Evolutionary conservation across 2,329 filamentous ascomycete species (phyloP).

Genomic region (Colletotrichum melonis): DNA sequence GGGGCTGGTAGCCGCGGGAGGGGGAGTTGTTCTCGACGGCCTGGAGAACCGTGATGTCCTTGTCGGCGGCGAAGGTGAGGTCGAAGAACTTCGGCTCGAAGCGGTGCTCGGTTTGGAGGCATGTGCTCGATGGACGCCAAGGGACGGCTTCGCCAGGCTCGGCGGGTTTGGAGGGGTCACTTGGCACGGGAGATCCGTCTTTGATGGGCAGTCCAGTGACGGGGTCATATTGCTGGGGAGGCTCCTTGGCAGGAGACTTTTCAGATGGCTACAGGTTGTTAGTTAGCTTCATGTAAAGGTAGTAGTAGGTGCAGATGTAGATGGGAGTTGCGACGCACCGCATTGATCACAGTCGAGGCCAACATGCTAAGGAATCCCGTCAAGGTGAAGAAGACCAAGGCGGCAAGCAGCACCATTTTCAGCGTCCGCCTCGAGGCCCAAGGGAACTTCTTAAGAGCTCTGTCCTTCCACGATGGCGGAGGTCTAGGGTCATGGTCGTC

Average conservation of each 20-base stretch:
- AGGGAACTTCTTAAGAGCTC: constrained; percentile 30
- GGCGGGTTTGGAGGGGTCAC: constrained; percentile 5
- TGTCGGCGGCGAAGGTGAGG: constrained; percentile 48
- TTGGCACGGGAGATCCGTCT: constrained; percentile 12
- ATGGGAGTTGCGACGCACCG: constrained; percentile 43
- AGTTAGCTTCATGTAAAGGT: not conserved
- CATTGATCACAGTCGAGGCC: constrained; percentile 36
- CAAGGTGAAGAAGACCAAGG: constrained; percentile 48
- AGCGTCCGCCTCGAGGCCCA: constrained; percentile 41
- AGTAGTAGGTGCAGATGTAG: not conserved
- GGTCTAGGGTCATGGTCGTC: constrained; percentile 10
- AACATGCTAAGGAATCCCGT: constrained; percentile 42
- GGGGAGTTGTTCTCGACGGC: constrained; percentile 40
- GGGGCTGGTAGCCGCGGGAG: constrained; percentile 44
- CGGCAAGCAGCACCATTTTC: constrained; percentile 44
- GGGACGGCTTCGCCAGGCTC: constrained; percentile 16
- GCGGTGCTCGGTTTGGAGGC: constrained; percentile 38
- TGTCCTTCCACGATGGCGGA: constrained; percentile 41
- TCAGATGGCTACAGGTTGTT: not conserved
- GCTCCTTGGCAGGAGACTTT: constrained; percentile 20
- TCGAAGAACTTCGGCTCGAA: constrained; percentile 41
- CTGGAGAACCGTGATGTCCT: constrained; percentile 42
- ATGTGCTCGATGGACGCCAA: constrained; percentile 19
- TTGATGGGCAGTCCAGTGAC: constrained; percentile 30
- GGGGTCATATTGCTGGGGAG: constrained; percentile 21